A percentile compares a stretch with the other conserved stretches of the same genome.
Conservation (phyloP, 2,329 filamentous ascomycete species). For the Epichloe scottii region DNA sequence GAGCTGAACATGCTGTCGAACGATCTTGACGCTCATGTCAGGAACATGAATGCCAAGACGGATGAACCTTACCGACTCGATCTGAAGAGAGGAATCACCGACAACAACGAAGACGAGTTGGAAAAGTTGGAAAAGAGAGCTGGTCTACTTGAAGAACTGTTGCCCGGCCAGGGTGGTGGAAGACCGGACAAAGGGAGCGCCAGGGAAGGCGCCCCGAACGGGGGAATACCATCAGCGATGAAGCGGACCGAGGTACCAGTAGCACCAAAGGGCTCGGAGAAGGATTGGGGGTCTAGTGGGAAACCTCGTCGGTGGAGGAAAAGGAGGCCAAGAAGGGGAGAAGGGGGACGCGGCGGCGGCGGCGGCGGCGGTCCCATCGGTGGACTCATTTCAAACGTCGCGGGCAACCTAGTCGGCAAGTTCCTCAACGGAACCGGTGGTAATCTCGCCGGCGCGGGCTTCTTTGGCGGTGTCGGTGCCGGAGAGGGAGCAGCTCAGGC, state of each 20-base stretch:
- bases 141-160: neutral
- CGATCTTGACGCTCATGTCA: conserved; percentile 7
- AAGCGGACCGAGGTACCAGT: neutral
- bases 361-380: neutral
- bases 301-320: neutral
- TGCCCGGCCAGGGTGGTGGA: too few species aligned
- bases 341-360: neutral
- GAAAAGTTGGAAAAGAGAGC: neutral
- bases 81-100: neutral
- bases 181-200: too few species aligned
- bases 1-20: conserved; percentile 7
- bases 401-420: neutral
- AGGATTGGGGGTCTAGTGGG: neutral
- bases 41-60: conserved; percentile 6
- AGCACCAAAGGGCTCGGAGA: neutral
- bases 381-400: conserved; percentile 2
- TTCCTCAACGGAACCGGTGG: conserved; percentile 3
- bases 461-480: conserved; percentile 15
- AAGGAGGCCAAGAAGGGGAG: neutral
- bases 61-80: conserved; percentile 4
- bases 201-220: too few species aligned
- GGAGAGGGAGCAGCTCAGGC: conserved; percentile 14
- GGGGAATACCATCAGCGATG: neutral
- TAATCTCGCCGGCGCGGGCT: conserved; percentile 8
- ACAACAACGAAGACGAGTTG: neutral